A percentile compares a stretch with the other conserved stretches of the same genome.
Evolutionary conservation across 345 rosid genomes (phyloP).

Genomic region (Durio zibethinus): DNA sequence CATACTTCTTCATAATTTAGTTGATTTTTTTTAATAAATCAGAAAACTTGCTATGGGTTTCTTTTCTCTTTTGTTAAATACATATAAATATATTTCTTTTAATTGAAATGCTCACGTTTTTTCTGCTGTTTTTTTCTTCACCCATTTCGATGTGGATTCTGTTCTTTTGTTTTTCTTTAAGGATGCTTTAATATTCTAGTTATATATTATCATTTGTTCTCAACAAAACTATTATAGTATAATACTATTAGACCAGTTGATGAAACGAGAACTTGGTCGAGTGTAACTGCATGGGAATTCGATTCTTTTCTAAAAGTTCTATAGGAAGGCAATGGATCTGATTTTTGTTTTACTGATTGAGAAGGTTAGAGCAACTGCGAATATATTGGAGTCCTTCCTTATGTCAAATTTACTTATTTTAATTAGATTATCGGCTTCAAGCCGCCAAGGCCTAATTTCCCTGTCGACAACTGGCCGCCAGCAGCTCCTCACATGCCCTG

Average conservation of each 20-base stretch:
- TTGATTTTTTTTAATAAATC: neutral
- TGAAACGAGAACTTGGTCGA: neutral
- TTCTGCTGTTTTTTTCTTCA: neutral
- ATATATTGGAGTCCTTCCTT: neutral
- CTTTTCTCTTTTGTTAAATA: neutral
- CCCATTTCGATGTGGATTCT: neutral
- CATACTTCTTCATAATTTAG: neutral
- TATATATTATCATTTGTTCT: neutral
- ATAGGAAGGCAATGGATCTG: neutral
- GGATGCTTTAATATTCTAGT: neutral
- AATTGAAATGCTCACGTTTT: neutral
- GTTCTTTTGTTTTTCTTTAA: neutral
- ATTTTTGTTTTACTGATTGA: neutral
- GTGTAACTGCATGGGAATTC: neutral
- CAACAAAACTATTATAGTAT: neutral
- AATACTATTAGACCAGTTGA: neutral
- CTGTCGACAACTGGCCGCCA: constrained; percentile 23
- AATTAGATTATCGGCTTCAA: constrained; percentile 40
- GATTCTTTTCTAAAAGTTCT: neutral
- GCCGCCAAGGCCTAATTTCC: constrained; percentile 34
- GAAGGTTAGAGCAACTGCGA: neutral
- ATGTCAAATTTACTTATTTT: neutral
- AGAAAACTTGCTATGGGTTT: neutral
- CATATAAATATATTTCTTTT: neutral
- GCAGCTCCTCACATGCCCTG: constrained; percentile 17